Evolutionary conservation across 2,329 filamentous ascomycete species (phyloP), one percentile per base, ranked within the genome.

Genomic region (Colletotrichum viniferum): DNA sequence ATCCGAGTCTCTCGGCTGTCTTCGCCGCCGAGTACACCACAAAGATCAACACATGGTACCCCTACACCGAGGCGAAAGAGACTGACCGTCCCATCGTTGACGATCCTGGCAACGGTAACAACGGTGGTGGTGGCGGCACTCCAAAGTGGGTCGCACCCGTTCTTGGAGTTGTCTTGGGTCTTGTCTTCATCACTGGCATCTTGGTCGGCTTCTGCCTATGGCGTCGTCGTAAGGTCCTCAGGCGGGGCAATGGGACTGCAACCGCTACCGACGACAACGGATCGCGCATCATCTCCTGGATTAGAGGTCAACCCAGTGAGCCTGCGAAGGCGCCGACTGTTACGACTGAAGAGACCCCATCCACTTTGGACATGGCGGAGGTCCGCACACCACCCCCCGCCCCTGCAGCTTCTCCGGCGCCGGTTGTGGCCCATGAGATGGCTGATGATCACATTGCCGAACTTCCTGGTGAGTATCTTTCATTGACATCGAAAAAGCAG

Each of bases 121-220:
- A 58, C 9, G 78, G 78, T 7, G 84, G 82, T 5, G 81, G 81
- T 16, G 79, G 81, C 16, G 83, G 86, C 26, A 87, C 90, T 5
- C 90, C 92, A 0, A 83, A 83, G 7, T 94, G 90, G 87, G 87
- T 93, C 2, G 88, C 88, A 0, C 91, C 92, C 1, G 89, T 94
- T 3, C 83, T 94, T 1, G 91, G 91, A 18, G 90, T 92, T 5
- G 87, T 93, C 6, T 85, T 92, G 3, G 91, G 91, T 4, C 84
- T 92, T 3, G 87, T 92, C 60, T 83, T 91, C 64, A 78, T 93
- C 55, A 89, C 88, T 1, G 86, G 87, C 21, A 76, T 89, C 7
- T 83, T 88, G 28, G 85, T 92, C 16, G 84, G 85, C 7, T 85
- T 90, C 56, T 84, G 91, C 24, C 84, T 93, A 24, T 90, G 88